phyloP scores from a whole-genome alignment of 2,329 filamentous ascomycete genomes.

The Trichothecium roseum region DNA sequence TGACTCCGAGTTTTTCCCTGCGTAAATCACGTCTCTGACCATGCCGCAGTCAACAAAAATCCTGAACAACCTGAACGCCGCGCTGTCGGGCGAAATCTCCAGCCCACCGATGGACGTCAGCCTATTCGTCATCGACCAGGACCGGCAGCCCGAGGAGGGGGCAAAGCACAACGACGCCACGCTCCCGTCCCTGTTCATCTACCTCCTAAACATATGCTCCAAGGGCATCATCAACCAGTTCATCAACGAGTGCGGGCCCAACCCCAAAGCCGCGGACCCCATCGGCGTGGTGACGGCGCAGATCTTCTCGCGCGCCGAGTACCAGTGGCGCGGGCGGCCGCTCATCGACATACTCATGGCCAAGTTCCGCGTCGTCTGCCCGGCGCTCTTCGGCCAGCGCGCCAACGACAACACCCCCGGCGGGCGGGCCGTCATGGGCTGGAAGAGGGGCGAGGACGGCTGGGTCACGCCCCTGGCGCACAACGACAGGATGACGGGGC shows the following conservation, averaged over 20 bases:
- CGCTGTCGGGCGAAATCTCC: constrained; percentile 39
- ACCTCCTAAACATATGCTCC: constrained; percentile 65
- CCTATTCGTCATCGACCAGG: constrained; percentile 36
- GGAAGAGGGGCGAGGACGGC: constrained; percentile 50
- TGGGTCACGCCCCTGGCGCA: constrained; percentile 65
- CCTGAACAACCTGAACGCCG: constrained; percentile 36
- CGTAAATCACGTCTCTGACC: too few species aligned
- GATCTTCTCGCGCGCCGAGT: constrained; percentile 60
- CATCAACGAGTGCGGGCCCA: constrained; percentile 53
- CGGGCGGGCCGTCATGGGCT: constrained; percentile 61
- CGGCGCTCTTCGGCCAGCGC: constrained; percentile 74
- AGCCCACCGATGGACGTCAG: constrained; percentile 43
- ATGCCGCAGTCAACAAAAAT: constrained; percentile 24
- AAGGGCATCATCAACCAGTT: constrained; percentile 66
- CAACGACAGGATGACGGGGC: constrained; percentile 70
- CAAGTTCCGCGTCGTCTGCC: constrained; percentile 73
- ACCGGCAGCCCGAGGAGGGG: constrained; percentile 34
- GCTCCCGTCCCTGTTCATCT: constrained; percentile 58
- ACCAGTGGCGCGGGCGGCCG: constrained; percentile 55
- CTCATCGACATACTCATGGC: constrained; percentile 77
- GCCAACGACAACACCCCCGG: constrained; percentile 63
- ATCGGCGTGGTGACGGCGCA: constrained; percentile 68
- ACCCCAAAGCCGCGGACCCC: constrained; percentile 59
- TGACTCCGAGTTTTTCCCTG: background rate
- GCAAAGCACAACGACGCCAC: constrained; percentile 39